Base-by-base conservation (phyloP, 768 basidiomycete genomes). In the Suillus variegatus region DNA sequence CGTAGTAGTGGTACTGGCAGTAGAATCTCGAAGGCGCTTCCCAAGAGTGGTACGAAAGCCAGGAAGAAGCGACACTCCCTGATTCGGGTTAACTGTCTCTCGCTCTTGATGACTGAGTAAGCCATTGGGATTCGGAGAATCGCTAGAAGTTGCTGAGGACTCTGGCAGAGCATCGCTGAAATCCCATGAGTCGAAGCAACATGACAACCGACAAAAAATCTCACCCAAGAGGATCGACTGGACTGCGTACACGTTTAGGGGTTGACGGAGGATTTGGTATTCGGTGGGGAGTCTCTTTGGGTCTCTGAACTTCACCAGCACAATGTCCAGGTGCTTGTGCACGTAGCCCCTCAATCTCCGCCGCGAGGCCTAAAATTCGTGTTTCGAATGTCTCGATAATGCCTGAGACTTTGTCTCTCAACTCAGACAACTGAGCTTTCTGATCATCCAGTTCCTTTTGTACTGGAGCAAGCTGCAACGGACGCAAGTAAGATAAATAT, bases 21-120 rank as follows among this genome's bases (percentile, higher is more conserved):
- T 75, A 2, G 85, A 79, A 67, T 86, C 86, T 66, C 90, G 81
- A 60, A 81, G 83, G 41, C 88, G 85, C 73, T 92, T 92, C n/a
- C 91, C 90, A 20, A 92, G 80, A 38, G 81, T 78, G 25, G 77
- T 82, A 51, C 81, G 79, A 65, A 81, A 72, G 13, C 80, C 82
- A 49, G 83, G 72, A 20, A 76, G 65, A 52, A 76, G 68, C 49
- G 58, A 66, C 43, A 71, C 64, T 14, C 63, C 28, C 44, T 71
- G 68, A 20, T 54, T 65, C 32, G 65, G 65, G 35, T 67, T 67
- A 28, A 68, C 71, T 41, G 35, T 46, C 10, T 67, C 67, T 63
- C 6, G 56, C 18, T 40, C 62, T n/a, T 63, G 40, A 28, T n/a
- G 22, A 38, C 20, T 2, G 40, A 63, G 20, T 44, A 64, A 43